phyloP scores from a whole-genome alignment of 1,139 yeast genomes.

The Yamadazyma dushanensis region DNA sequence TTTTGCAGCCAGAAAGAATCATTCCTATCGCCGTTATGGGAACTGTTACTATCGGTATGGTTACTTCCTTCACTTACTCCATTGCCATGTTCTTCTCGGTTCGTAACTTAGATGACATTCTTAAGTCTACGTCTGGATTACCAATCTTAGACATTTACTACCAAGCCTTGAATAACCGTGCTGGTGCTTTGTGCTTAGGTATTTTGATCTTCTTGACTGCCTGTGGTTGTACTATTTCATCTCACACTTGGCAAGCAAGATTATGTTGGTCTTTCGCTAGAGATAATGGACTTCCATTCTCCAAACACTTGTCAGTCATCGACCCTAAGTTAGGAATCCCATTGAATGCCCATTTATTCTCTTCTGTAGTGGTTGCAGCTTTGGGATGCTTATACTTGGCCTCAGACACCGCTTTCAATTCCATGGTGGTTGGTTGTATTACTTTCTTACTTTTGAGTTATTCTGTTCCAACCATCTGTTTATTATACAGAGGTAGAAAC shows the following conservation, averaged over 20 bases:
- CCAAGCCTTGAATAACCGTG: conserved; percentile 35
- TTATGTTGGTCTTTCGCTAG: conserved; percentile 81
- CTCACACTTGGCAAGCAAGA: conserved; percentile 56
- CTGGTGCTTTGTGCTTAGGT: conserved; percentile 41
- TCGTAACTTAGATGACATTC: conserved; percentile 30
- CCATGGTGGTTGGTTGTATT: conserved; percentile 48
- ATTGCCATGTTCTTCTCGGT: conserved; percentile 46
- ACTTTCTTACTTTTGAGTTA: conserved; percentile 44
- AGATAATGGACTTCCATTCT: conserved; percentile 53
- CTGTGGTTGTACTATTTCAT: conserved; percentile 41
- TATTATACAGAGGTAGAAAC: conserved; percentile 57
- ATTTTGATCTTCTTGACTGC: conserved; percentile 38
- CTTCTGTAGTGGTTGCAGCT: conserved; percentile 38
- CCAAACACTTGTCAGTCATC: conserved; percentile 40
- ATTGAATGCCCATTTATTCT: conserved; percentile 45
- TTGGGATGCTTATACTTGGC: conserved; percentile 43
- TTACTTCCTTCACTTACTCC: conserved; percentile 40
- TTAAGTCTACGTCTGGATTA: conserved; percentile 33
- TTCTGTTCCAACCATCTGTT: conserved; percentile 46
- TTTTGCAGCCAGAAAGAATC: conserved; percentile 36
- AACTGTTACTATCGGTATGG: conserved; percentile 42
- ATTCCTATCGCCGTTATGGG: conserved; percentile 45
- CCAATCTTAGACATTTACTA: conserved; percentile 43
- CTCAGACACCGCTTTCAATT: conserved; percentile 45
- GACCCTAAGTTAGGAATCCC: conserved; percentile 47